These are phyloP conservation scores for Nymphaea thermarum DNA, from an alignment of 164 flowering plant species.

Conservation along the genomic window DNA sequence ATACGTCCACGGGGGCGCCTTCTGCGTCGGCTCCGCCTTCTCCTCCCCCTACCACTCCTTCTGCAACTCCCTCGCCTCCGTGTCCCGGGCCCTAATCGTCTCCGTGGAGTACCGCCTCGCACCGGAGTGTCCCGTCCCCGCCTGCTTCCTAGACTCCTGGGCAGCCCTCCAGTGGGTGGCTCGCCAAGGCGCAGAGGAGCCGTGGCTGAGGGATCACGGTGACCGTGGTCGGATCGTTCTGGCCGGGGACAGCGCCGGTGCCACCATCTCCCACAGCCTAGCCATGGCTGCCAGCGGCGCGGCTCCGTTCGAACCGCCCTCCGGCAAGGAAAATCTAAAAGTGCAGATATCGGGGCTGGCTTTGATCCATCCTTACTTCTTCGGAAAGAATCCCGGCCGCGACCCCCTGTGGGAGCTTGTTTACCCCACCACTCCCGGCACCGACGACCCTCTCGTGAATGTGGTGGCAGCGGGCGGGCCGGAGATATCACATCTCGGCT, in stretches of 20 bases:
- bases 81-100: neutral
- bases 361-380: neutral
- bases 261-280: neutral
- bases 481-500: neutral
- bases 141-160: slow-evolving; percentile 3
- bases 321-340: neutral
- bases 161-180: slow-evolving; percentile 2
- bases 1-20: slow-evolving; percentile 6
- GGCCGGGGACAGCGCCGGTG: neutral
- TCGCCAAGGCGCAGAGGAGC: neutral
- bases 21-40: slow-evolving; percentile 1
- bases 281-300: neutral
- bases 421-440: neutral
- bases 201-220: neutral
- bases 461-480: neutral
- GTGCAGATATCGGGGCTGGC: too few species aligned
- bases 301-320: neutral
- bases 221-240: neutral
- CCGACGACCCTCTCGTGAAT: neutral
- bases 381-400: neutral
- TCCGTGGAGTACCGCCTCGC: slow-evolving; percentile 5
- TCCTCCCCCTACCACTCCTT: neutral
- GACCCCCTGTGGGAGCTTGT: neutral
- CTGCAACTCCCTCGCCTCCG: neutral
- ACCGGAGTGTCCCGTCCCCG: slow-evolving; percentile 5